Evolutionary conservation across 2,329 filamentous ascomycete genomes (phyloP), one percentile per base, ranked within the genome.

Genomic region (Aspergillus quadricinctus): DNA sequence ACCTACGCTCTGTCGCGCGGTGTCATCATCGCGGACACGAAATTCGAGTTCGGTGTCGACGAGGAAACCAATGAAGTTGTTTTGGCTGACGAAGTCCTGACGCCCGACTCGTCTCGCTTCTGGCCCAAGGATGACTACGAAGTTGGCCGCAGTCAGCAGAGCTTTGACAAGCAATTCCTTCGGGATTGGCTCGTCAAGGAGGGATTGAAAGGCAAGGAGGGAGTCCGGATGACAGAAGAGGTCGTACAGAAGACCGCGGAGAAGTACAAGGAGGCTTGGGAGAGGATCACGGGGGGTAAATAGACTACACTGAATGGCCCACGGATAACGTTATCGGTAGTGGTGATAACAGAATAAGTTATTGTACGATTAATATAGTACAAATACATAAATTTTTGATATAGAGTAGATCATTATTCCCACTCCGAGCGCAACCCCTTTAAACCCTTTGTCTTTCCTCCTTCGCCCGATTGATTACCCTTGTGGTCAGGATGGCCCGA

Each of bases 151-250:
- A 82, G 88, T 55, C 91, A 95, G 78, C 82, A 88, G 54, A 94
- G 89, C 75, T 94, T 93, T 64, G 92, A 97, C 72, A 97, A 97
- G 81, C 88, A 92, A 77, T 87, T 82, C 67, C 73, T 96, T 63
- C 80, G 92, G 37, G 87, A 97, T 75, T 97, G 91, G 89, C 74
- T 97, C 66, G 88, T 86, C 2, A 75, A 72, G 49, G 80, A 88
- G 56, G 89, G 88, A 0, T 73, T 95, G 56, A 91, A 92, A 77
- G 88, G 88, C 1, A 88, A 89, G 75, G 80, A 87, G 27, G 87
- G 83, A 1, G 88, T 94, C 17, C 77, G 75, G 53, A 87, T 96
- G 79, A 87, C 89, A 0, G 81, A 85, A 3, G 86, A 92, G 52
- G 81, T 96, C 55, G 84, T 86, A 19, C 69, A 77, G 62, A 83